phyloP scores from a whole-genome alignment of 202 grass and related monocot genomes.

The Elaeis oleifera region DNA sequence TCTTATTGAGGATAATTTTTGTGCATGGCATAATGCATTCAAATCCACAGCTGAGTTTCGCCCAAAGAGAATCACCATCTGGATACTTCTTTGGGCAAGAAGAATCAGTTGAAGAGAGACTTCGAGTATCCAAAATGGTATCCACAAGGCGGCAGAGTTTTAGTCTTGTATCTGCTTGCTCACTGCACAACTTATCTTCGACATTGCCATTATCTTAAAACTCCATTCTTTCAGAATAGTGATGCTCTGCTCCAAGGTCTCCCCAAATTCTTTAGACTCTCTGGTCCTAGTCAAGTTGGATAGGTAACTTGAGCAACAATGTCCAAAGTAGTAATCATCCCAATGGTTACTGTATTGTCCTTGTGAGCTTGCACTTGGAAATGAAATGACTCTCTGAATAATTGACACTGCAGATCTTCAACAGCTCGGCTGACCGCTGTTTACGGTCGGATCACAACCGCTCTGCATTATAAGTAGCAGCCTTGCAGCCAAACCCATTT shows the following conservation, averaged over 20 bases:
- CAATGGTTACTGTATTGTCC: slow-evolving; percentile 63
- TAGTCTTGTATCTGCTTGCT: not conserved
- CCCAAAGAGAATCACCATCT: not conserved
- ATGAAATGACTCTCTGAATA: slow-evolving; percentile 68
- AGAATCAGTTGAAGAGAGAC: not conserved
- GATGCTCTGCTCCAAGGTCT: not conserved
- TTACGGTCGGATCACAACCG: slow-evolving; percentile 56
- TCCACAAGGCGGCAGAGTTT: not conserved
- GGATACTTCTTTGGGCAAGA: slow-evolving; percentile 9
- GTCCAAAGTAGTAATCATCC: not conserved
- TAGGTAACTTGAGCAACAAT: not conserved
- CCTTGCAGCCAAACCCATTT: slow-evolving; percentile 65
- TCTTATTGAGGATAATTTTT: slow-evolving; percentile 7
- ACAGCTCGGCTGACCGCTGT: slow-evolving; percentile 64
- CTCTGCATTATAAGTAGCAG: slow-evolving; percentile 85
- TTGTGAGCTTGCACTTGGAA: slow-evolving; percentile 87
- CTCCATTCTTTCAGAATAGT: not conserved
- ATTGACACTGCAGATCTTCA: slow-evolving; percentile 85
- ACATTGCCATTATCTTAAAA: too few species aligned
- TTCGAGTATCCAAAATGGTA: not conserved
- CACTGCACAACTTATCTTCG: not conserved
- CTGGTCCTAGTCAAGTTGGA: not conserved
- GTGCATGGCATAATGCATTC: too few species aligned
- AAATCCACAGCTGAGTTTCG: too few species aligned
- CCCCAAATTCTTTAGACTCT: not conserved